Conservation (phyloP, 2,329 filamentous ascomycete genomes). For the Sclerotinia minor region DNA sequence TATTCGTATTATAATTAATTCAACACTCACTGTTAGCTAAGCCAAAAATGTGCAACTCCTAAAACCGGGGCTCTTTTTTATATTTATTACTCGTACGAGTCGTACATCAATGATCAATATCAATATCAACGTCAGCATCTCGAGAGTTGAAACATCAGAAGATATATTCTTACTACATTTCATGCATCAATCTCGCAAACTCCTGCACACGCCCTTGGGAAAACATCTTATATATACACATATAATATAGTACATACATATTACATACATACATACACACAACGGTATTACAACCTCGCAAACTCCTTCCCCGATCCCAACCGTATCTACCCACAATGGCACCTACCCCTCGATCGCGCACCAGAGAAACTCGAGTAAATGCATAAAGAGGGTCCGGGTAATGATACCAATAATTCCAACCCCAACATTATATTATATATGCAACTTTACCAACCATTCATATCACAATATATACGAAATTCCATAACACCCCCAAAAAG, state of each 20-base stretch:
- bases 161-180: not conserved
- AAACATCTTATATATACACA: not conserved
- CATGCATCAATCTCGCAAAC: not conserved
- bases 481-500: too few relatives aligned
- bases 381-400: too few relatives aligned
- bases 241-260: not conserved
- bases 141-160: too few relatives aligned
- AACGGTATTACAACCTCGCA: constrained; percentile 3
- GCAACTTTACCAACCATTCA: not conserved
- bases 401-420: too few relatives aligned
- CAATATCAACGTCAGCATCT: not conserved
- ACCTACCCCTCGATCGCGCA: constrained; percentile 12
- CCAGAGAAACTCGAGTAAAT: too few relatives aligned
- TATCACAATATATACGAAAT: too few relatives aligned
- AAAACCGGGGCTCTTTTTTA: too few relatives aligned
- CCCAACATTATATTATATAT: not conserved
- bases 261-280: too few relatives aligned
- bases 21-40: too few relatives aligned
- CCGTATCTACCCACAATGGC: not conserved
- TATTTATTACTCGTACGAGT: too few relatives aligned
- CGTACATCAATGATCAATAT: too few relatives aligned
- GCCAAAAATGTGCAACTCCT: too few relatives aligned
- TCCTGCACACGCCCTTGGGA: not conserved
- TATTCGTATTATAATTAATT: constrained; percentile 12
- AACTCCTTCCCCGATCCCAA: constrained; percentile 19